These are phyloP conservation scores for Colletotrichum sp. DNA, from an alignment of 2,329 filamentous ascomycete genomes.

Conservation along the genomic window DNA sequence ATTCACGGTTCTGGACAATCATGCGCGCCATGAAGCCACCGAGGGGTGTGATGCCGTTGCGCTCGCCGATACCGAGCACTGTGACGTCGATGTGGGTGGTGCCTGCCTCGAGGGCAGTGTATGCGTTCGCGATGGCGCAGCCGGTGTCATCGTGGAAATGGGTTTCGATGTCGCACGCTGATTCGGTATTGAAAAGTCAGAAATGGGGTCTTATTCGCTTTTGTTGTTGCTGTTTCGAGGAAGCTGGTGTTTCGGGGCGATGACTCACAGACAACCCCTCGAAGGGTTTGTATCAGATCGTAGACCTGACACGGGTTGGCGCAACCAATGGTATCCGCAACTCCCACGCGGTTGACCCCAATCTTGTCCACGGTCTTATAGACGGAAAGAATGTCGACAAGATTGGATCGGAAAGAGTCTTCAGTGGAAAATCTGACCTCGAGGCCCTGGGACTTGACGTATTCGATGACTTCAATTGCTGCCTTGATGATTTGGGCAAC, in stretches of 20 bases:
- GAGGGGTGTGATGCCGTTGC: slow-evolving; percentile 76
- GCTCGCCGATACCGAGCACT: slow-evolving; percentile 87
- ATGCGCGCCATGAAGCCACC: slow-evolving; percentile 70
- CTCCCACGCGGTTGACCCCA: slow-evolving; percentile 84
- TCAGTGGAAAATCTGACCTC: slow-evolving; percentile 64
- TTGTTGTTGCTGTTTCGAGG: neutral
- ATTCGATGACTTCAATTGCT: slow-evolving; percentile 83
- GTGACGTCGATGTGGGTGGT: slow-evolving; percentile 83
- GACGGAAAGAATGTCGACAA: slow-evolving; percentile 81
- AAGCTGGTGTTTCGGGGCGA: neutral
- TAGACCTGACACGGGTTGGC: slow-evolving; percentile 87
- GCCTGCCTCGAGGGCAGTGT: slow-evolving; percentile 85
- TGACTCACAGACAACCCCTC: slow-evolving; percentile 46
- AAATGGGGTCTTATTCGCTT: neutral
- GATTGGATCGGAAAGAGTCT: slow-evolving; percentile 83
- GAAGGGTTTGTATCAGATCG: slow-evolving; percentile 82
- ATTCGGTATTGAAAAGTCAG: neutral
- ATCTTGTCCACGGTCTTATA: slow-evolving; percentile 86
- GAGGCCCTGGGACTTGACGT: slow-evolving; percentile 74
- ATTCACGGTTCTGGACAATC: slow-evolving; percentile 83
- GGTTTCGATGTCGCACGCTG: slow-evolving; percentile 15
- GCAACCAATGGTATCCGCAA: slow-evolving; percentile 90
- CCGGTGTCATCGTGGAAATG: slow-evolving; percentile 89
- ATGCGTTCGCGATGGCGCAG: slow-evolving; percentile 87
- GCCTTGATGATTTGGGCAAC: slow-evolving; percentile 76